A percentile compares a stretch with the other conserved stretches of the same genome.
Evolutionary conservation across 2,329 filamentous ascomycete species (phyloP).

Genomic region (Penicillium freii): DNA sequence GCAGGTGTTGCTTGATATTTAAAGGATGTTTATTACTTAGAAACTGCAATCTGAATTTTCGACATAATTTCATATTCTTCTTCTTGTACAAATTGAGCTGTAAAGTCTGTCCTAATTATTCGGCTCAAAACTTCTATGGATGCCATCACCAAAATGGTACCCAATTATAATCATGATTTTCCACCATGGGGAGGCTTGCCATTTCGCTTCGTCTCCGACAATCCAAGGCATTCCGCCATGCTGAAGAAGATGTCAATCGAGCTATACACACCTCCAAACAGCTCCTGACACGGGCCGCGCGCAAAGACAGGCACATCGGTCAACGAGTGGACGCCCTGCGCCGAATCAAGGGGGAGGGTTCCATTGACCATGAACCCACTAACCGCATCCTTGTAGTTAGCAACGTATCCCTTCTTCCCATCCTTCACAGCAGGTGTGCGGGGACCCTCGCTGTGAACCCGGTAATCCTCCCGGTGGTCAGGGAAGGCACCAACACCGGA

Average conservation of each 20-base stretch:
- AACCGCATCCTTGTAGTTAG: slow-evolving; percentile 64
- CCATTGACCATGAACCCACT: slow-evolving; percentile 73
- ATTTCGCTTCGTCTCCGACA: slow-evolving; percentile 26
- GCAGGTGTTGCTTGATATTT: neutral
- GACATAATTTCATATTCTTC: neutral
- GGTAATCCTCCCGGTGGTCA: slow-evolving; percentile 74
- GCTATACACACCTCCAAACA: slow-evolving; percentile 57
- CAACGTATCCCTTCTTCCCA: slow-evolving; percentile 61
- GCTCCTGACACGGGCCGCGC: slow-evolving; percentile 73
- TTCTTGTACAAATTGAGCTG: neutral
- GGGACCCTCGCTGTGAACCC: slow-evolving; percentile 64
- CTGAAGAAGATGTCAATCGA: slow-evolving; percentile 44
- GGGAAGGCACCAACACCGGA: slow-evolving; percentile 69
- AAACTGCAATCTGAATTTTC: neutral
- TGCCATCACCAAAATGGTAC: neutral
- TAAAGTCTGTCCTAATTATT: neutral
- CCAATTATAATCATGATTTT: neutral
- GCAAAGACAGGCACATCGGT: slow-evolving; percentile 79
- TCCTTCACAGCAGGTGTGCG: slow-evolving; percentile 59
- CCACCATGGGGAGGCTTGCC: neutral
- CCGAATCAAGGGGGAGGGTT: slow-evolving; percentile 62
- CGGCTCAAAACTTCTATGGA: neutral
- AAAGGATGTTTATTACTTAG: neutral
- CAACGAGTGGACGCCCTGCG: slow-evolving; percentile 71
- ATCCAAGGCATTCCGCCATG: slow-evolving; percentile 41